Conservation (phyloP, 2,329 filamentous ascomycete species). For the Hypocreales sp. region DNA sequence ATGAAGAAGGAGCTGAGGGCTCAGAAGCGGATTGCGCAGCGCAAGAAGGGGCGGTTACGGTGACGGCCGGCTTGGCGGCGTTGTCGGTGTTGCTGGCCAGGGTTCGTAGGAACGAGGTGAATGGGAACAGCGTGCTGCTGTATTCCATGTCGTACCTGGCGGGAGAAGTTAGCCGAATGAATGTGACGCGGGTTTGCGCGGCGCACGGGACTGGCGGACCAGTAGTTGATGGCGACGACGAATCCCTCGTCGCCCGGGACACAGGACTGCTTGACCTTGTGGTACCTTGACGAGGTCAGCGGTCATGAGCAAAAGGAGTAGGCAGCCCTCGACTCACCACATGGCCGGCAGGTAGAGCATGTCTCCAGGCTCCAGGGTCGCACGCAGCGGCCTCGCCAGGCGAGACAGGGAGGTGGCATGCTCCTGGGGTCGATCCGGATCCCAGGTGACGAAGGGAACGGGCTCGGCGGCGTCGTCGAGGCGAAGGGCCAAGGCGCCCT, state of each 20-base stretch:
- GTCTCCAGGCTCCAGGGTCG: conserved; percentile 57
- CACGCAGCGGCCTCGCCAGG: conserved; percentile 43
- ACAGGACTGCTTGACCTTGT: conserved; percentile 64
- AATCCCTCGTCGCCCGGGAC: conserved; percentile 54
- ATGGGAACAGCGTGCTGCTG: conserved; percentile 49
- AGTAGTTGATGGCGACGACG: conserved; percentile 71
- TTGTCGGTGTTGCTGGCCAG: conserved; percentile 6
- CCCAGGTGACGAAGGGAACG: conserved; percentile 60
- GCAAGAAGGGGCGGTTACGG: conserved; percentile 25
- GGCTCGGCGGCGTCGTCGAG: conserved; percentile 17
- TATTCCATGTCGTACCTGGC: conserved; percentile 69
- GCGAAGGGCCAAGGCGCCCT: conserved; percentile 12
- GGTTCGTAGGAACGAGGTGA: conserved; percentile 37
- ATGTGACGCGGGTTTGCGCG: too few relatives aligned
- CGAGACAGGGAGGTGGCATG: conserved; percentile 42
- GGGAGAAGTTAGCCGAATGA: too few relatives aligned
- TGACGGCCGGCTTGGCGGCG: neutral
- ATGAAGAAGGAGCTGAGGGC: conserved; percentile 94
- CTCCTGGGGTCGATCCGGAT: conserved; percentile 43
- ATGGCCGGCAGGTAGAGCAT: conserved; percentile 71
- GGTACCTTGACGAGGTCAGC: conserved; percentile 42
- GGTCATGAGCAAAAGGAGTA: too few relatives aligned
- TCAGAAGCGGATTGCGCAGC: conserved; percentile 64
- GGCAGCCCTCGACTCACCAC: conserved; percentile 37
- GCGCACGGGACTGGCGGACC: too few relatives aligned